Conservation (phyloP, 1,284 basidiomycete genomes). For the Ceratobasidium sp. region DNA sequence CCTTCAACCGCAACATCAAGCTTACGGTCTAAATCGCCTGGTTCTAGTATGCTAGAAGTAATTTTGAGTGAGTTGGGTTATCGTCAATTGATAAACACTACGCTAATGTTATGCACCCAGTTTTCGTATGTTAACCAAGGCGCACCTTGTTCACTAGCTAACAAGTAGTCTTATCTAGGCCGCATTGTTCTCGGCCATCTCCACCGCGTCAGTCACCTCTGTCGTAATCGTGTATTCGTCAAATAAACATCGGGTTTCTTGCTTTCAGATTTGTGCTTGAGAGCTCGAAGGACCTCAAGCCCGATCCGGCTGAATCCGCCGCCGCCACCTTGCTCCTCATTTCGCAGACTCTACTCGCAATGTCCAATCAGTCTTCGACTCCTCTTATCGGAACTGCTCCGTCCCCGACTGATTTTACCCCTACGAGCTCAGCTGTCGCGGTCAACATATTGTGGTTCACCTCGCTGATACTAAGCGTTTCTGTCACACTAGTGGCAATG, state of each 20-base stretch:
- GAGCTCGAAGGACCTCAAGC: constrained; percentile 7
- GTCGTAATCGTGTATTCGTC: not conserved
- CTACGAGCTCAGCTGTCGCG: not conserved
- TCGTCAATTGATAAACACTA: no score
- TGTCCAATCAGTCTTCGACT: not conserved
- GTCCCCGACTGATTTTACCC: not conserved
- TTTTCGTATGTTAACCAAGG: no score
- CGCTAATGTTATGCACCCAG: no score
- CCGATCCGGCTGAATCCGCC: not conserved
- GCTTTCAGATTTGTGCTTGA: constrained; percentile 6
- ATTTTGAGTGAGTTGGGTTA: no score
- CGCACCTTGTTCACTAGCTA: no score
- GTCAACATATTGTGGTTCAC: constrained; percentile 2
- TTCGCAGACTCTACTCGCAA: constrained; percentile 1
- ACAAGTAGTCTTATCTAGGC: not conserved
- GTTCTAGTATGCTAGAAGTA: no score
- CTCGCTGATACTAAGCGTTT: not conserved
- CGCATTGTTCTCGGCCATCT: constrained; percentile 15
- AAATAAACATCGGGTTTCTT: not conserved
- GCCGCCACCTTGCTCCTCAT: constrained; percentile 2
- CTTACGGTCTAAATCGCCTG: no score
- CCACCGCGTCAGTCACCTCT: not conserved
- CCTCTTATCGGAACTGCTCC: not conserved
- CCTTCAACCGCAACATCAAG: no score
- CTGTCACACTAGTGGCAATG: constrained; percentile 1